Conservation (phyloP, 2,329 filamentous ascomycete species). For the Mariannaea elegans region DNA sequence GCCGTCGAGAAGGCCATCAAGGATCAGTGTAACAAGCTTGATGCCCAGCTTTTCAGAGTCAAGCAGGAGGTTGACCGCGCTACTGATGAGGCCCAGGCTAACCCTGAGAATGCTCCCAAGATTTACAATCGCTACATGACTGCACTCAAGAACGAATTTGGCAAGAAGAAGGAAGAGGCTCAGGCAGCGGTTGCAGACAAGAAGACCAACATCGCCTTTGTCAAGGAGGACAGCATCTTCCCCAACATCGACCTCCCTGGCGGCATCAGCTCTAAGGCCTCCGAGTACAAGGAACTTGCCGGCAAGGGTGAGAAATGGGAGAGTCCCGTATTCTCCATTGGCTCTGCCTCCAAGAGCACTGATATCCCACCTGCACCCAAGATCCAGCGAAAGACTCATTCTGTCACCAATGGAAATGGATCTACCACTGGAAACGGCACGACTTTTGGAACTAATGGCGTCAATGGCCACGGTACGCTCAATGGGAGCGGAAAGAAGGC, state of each 20-base stretch:
- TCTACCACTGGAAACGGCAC: conserved; percentile 21
- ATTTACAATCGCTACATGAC: conserved; percentile 86
- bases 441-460: conserved; percentile 16
- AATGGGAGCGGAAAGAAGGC: conserved; percentile 2
- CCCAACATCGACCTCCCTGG: conserved; percentile 81
- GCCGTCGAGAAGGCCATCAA: conserved; percentile 89
- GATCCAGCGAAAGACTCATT: conserved; percentile 56
- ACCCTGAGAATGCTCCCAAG: conserved; percentile 79
- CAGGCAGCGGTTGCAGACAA: conserved; percentile 69
- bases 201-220: conserved; percentile 64
- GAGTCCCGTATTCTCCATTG: conserved; percentile 91
- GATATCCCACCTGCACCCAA: conserved; percentile 72
- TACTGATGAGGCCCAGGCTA: conserved; percentile 60
- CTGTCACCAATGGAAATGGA: conserved; percentile 12
- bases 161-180: conserved; percentile 82
- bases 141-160: conserved; percentile 76
- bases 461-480: conserved; percentile 23
- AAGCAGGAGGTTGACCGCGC: conserved; percentile 85
- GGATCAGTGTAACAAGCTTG: conserved; percentile 79
- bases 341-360: conserved; percentile 75
- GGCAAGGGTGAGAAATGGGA: conserved; percentile 93
- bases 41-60: conserved; percentile 77
- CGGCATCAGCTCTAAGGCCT: conserved; percentile 92
- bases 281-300: conserved; percentile 89
- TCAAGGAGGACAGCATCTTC: conserved; percentile 89